These are phyloP conservation scores for Arthrobotrys entomopaga DNA, from an alignment of 2,329 filamentous ascomycete species.

Conservation along the genomic window DNA sequence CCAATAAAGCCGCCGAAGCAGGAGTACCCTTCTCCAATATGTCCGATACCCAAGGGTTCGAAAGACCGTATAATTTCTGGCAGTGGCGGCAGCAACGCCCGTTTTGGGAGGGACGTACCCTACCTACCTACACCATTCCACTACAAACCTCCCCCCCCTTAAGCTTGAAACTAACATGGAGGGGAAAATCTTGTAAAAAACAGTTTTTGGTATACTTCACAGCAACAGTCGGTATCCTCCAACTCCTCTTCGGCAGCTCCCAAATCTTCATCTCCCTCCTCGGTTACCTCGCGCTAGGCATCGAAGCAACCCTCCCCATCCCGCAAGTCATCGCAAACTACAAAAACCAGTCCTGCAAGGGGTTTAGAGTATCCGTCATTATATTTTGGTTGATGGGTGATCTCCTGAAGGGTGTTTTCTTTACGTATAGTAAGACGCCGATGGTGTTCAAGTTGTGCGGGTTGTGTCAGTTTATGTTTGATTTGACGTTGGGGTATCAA, in stretches of 20 bases:
- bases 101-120: conserved; percentile 70
- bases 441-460: conserved; percentile 84
- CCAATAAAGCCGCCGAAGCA: conserved; percentile 66
- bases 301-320: conserved; percentile 83
- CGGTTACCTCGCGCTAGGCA: conserved; percentile 78
- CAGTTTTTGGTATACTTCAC: conserved; percentile 75
- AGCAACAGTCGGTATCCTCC: conserved; percentile 70
- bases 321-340: conserved; percentile 80
- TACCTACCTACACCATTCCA: not conserved
- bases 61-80: conserved; percentile 56
- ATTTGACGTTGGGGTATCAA: conserved; percentile 77
- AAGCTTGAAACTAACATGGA: not conserved
- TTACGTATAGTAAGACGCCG: conserved; percentile 77
- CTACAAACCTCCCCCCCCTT: not conserved
- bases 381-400: conserved; percentile 82
- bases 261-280: conserved; percentile 73
- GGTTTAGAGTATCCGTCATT: conserved; percentile 79
- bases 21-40: conserved; percentile 35
- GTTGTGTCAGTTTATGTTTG: conserved; percentile 81
- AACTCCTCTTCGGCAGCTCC: conserved; percentile 73
- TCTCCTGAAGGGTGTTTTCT: conserved; percentile 88
- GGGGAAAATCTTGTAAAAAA: too few relatives aligned
- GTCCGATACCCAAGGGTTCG: conserved; percentile 13
- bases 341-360: conserved; percentile 75
- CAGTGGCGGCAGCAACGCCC: conserved; percentile 57